Percentiles rank a stretch among this genome's conserved stretches.
These are phyloP conservation scores for Diaporthe citrichinensis DNA, from an alignment of 2,329 filamentous ascomycete species.

Conservation along the genomic window DNA sequence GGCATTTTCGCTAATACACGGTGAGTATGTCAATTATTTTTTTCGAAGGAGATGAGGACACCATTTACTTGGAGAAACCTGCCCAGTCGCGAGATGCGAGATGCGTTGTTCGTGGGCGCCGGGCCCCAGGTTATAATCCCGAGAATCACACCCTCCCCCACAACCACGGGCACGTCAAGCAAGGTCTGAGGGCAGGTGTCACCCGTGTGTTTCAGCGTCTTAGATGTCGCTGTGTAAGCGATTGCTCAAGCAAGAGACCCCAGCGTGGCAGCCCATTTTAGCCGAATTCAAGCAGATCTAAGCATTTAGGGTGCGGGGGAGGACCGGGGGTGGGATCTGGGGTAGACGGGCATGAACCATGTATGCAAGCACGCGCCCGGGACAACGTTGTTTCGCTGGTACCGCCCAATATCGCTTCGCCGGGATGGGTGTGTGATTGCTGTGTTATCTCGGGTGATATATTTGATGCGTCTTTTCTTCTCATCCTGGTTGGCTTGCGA, in stretches of 20 bases:
- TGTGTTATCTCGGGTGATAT: not conserved
- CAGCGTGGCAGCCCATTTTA: not conserved
- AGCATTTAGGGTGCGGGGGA: slow-evolving; percentile 18
- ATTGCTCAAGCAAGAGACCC: not conserved
- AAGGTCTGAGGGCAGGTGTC: not conserved
- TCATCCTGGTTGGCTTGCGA: not conserved
- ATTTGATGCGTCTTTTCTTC: not conserved
- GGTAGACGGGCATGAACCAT: slow-evolving; percentile 22
- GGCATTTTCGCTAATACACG: slow-evolving; percentile 42
- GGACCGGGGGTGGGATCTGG: not conserved
- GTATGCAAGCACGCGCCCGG: not conserved
- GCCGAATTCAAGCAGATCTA: slow-evolving; percentile 4
- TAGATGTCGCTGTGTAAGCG: slow-evolving; percentile 32
- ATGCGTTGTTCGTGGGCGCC: not conserved
- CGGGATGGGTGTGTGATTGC: not conserved
- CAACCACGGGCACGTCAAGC: not conserved
- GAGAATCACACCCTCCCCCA: slow-evolving; percentile 21
- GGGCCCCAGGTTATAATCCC: slow-evolving; percentile 28
- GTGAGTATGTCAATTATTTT: not conserved
- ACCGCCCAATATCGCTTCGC: not conserved
- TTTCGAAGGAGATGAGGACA: not conserved
- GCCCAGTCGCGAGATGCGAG: not conserved
- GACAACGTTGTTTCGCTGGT: slow-evolving; percentile 25
- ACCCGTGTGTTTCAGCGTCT: slow-evolving; percentile 18
- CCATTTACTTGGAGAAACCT: not conserved